phyloP scores from a whole-genome alignment of 164 flowering plant species.

The Nelumbo lutea region DNA sequence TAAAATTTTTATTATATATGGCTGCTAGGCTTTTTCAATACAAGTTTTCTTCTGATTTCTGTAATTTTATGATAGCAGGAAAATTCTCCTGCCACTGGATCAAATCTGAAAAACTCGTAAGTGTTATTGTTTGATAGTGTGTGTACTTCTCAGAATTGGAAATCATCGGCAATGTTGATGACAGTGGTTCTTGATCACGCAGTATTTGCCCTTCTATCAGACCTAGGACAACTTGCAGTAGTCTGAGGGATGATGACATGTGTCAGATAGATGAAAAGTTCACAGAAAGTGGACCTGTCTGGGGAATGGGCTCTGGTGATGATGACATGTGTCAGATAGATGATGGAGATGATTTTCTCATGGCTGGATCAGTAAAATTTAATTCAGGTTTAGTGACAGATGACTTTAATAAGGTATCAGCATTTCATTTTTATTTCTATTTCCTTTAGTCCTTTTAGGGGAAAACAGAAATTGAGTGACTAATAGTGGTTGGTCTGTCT shows the following conservation, averaged over 20 bases:
- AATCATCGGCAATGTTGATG: slow-evolving; percentile 4
- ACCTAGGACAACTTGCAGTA: slow-evolving; percentile 28
- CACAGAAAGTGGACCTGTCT: slow-evolving; percentile 23
- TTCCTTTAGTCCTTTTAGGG: not conserved
- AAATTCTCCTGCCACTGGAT: slow-evolving; percentile 27
- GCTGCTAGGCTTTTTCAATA: not conserved
- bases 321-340: slow-evolving; percentile 71
- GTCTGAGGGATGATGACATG: slow-evolving; percentile 37
- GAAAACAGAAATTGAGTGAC: not conserved
- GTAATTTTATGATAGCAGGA: slow-evolving; percentile 30
- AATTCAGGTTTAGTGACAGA: slow-evolving; percentile 22
- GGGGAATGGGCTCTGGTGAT: slow-evolving; percentile 37
- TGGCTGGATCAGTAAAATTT: slow-evolving; percentile 26
- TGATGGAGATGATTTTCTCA: slow-evolving; percentile 40
- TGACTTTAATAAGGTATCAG: slow-evolving; percentile 50
- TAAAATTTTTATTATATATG: not conserved
- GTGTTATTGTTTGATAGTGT: slow-evolving; percentile 15
- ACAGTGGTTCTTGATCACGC: slow-evolving; percentile 24
- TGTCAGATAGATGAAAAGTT: slow-evolving; percentile 32
- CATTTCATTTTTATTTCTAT: not conserved
- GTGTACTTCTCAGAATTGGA: not conserved
- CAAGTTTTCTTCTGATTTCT: slow-evolving; percentile 8
- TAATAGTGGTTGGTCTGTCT: slow-evolving; percentile 6
- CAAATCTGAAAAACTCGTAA: slow-evolving; percentile 44
- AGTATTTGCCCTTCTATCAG: slow-evolving; percentile 34